Evolutionary conservation across 2,329 filamentous ascomycete species (phyloP), one percentile per base, ranked within the genome.

Genomic region (Phialophora verrucosa): DNA sequence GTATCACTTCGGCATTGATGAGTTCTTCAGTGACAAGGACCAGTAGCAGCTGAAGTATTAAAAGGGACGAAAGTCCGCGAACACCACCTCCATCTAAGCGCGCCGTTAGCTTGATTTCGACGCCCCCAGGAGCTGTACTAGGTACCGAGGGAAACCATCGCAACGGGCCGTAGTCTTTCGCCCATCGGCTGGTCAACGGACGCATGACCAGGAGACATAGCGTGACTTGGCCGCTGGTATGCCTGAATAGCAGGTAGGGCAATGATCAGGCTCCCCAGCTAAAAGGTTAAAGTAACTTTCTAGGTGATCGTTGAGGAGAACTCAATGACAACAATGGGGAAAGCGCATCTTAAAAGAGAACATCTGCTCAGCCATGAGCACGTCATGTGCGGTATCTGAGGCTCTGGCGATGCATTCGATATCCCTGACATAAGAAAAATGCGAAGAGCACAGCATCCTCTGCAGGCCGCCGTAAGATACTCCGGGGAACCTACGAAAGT

Each of bases 81-180:
- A 81, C 74, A 3, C 79, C 80, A 2, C 79, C 80, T 10, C 80
- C 79, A 68, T 81, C 79, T 4, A 20, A n/a, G 69, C 67, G 0
- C 73, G 50, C n/a, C 12, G 27, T 49, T 59, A 62, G 38, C 35
- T 25, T 29, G 32, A 17, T 44, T n/a, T 25, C 14, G 6, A 12
- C 32, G 17, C 4, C 29, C 25, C 17, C n/a, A 8, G 25, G 25
- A 32, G 23, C 14, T 27, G 25, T n/a, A 54, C 5, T 27, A 2
- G 55, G 44, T 66, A 68, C 66, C 66, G 27, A 70, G 66, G 23
- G 66, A 70, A 1, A 70, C 35, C 57, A 69, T 67, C n/a, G 65
- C 62, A 49, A 67, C 56, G 32, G 62, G 65, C 35, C 47, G 29
- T 35, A 25, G 49, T 51, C 49, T 51, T 23, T 51, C 14, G 3